Conservation (phyloP, 108 stramenopile species). For the Discostella stelligeroides region DNA sequence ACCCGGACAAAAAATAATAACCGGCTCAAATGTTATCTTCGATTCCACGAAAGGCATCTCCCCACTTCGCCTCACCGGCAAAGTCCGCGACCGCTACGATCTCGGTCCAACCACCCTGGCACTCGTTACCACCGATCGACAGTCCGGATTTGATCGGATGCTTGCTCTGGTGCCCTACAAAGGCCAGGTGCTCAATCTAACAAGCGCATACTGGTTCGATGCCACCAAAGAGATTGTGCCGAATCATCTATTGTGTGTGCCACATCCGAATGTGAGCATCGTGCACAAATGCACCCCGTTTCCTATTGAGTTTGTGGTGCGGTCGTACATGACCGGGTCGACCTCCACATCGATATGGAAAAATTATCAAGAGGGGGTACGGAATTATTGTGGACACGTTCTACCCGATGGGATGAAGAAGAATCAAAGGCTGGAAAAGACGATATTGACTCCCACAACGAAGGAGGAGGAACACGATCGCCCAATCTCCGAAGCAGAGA, state of each 20-base stretch:
- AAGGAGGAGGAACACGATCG: constrained; percentile 97
- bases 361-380: constrained; percentile 93
- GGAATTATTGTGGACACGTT: constrained; percentile 94
- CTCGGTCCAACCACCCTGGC: constrained; percentile 59
- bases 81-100: constrained; percentile 85
- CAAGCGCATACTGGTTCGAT: constrained; percentile 96
- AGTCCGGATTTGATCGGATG: constrained; percentile 97
- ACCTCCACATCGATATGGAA: constrained; percentile 99
- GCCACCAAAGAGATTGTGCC: constrained; percentile 86
- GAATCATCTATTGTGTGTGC: constrained; percentile 91
- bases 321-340: constrained; percentile 95
- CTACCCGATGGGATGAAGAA: constrained; percentile 95
- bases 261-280: constrained; percentile 94
- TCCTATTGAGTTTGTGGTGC: constrained; percentile 98
- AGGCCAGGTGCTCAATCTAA: constrained; percentile 94
- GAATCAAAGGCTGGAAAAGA: constrained; percentile 85
- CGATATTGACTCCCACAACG: constrained; percentile 96
- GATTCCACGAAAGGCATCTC: constrained; percentile 37
- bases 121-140: constrained; percentile 97
- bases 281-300: constrained; percentile 93
- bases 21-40: constrained; percentile 40
- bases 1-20: constrained; percentile 46
- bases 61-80: constrained; percentile 52
- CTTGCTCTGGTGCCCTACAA: constrained; percentile 97
- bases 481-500: constrained; percentile 91